Conservation (phyloP, 225 moss, liverwort and hornwort genomes). For the Thuidium tamariscinum region DNA sequence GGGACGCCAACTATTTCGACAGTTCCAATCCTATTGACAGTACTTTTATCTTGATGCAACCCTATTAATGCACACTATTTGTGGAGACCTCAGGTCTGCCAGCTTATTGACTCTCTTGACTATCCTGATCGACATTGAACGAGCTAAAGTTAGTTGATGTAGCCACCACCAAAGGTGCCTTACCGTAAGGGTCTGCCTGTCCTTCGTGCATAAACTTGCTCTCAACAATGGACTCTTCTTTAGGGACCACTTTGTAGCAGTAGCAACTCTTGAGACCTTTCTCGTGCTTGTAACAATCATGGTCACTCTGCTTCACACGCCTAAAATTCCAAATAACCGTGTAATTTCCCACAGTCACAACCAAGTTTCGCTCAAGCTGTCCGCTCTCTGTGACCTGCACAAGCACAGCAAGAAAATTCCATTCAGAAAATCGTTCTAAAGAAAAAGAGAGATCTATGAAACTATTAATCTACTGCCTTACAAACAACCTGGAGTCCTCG, state of each 20-base stretch:
- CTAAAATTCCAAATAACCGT: conserved; percentile 93
- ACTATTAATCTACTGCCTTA: background rate
- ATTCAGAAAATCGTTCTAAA: background rate
- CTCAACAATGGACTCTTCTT: conserved; percentile 49
- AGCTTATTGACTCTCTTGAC: conserved; percentile 18
- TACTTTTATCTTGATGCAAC: background rate
- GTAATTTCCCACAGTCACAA: conserved; percentile 81
- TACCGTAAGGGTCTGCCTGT: background rate
- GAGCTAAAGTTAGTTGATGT: conserved; percentile 47
- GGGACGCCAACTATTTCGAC: background rate
- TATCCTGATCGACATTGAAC: conserved; percentile 30
- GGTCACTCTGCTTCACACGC: conserved; percentile 86
- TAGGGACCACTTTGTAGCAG: conserved; percentile 61
- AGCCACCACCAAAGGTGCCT: conserved; percentile 57
- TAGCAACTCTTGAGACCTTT: conserved; percentile 70
- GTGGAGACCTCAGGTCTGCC: background rate
- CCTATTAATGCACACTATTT: background rate
- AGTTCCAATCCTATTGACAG: background rate
- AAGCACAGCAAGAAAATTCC: background rate
- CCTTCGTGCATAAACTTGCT: conserved; percentile 59
- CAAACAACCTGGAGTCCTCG: background rate
- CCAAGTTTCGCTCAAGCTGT: conserved; percentile 80
- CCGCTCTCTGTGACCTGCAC: conserved; percentile 86
- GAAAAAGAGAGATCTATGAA: background rate
- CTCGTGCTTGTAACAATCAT: conserved; percentile 85